Evolutionary conservation across 2,329 filamentous ascomycete genomes (phyloP).

Genomic region (Trichoderma sp.): DNA sequence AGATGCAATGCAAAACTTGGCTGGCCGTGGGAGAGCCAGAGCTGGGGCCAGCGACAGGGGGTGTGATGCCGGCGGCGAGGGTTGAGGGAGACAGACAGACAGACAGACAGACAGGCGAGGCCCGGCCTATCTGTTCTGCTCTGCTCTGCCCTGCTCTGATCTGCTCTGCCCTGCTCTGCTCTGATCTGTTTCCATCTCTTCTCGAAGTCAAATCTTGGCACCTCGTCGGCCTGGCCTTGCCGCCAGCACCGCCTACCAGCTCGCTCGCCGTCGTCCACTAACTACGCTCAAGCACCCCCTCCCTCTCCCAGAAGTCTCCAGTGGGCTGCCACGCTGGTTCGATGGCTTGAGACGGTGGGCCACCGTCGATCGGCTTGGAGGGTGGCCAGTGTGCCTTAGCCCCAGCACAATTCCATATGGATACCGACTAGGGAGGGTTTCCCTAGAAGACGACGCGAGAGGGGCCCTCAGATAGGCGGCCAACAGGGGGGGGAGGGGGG

Average conservation of each 20-base stretch:
- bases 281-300: not conserved
- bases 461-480: conserved; percentile 21
- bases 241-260: conserved; percentile 9
- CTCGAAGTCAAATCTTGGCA: conserved; percentile 23
- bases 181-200: not conserved
- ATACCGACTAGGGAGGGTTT: not conserved
- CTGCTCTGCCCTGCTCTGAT: too few relatives aligned
- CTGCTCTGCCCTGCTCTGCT: not conserved
- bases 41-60: conserved; percentile 14
- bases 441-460: conserved; percentile 1
- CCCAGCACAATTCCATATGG: conserved; percentile 15
- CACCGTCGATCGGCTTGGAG: conserved; percentile 30
- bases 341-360: conserved; percentile 27
- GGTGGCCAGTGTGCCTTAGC: conserved; percentile 20
- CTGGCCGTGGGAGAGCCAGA: not conserved
- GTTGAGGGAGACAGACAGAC: not conserved
- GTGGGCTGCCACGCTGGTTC: conserved; percentile 17
- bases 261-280: not conserved
- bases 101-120: too few relatives aligned
- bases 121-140: not conserved
- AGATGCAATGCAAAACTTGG: conserved; percentile 12
- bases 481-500: conserved; percentile 15
- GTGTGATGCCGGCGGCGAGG: not conserved
- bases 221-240: conserved; percentile 15
- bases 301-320: not conserved